These are phyloP conservation scores for Fraxinus paxiana DNA, from an alignment of 305 asterid genomes.

Conservation along the genomic window DNA sequence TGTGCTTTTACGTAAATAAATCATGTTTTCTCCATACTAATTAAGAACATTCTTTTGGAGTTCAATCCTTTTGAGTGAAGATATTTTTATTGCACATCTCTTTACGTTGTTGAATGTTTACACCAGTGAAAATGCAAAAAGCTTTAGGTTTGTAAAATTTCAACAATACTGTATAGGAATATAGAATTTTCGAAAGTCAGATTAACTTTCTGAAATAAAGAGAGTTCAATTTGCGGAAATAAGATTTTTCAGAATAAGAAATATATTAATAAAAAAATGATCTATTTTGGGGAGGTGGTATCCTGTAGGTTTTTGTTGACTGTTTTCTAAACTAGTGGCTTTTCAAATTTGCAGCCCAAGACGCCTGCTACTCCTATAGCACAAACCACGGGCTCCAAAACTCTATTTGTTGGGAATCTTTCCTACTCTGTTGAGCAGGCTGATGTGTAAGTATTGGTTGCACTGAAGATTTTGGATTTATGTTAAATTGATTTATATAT, in stretches of 20 bases:
- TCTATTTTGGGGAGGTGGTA: background rate
- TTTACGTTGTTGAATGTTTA: background rate
- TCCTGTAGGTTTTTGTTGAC: background rate
- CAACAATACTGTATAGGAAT: background rate
- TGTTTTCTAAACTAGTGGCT: background rate
- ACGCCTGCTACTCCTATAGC: conserved; percentile 44
- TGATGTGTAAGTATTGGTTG: conserved; percentile 56
- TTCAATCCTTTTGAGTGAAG: background rate
- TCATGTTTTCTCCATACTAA: background rate
- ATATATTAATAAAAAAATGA: background rate
- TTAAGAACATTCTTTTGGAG: background rate
- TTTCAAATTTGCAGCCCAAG: conserved; percentile 39
- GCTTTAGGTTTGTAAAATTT: background rate
- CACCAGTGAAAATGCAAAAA: background rate
- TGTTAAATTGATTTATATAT: background rate
- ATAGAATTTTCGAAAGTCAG: no score
- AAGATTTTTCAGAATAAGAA: background rate
- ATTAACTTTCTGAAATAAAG: background rate
- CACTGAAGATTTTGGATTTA: conserved; percentile 4
- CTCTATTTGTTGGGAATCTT: conserved; percentile 76
- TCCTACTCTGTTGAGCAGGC: conserved; percentile 49
- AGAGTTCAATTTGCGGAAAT: background rate
- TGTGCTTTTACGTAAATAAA: background rate
- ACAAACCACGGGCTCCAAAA: conserved; percentile 48
- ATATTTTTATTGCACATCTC: background rate